A percentile compares a stretch with the other conserved stretches of the same genome.
Evolutionary conservation across 1,284 basidiomycete genomes (phyloP).

Genomic region (Rhizoctonia solani): DNA sequence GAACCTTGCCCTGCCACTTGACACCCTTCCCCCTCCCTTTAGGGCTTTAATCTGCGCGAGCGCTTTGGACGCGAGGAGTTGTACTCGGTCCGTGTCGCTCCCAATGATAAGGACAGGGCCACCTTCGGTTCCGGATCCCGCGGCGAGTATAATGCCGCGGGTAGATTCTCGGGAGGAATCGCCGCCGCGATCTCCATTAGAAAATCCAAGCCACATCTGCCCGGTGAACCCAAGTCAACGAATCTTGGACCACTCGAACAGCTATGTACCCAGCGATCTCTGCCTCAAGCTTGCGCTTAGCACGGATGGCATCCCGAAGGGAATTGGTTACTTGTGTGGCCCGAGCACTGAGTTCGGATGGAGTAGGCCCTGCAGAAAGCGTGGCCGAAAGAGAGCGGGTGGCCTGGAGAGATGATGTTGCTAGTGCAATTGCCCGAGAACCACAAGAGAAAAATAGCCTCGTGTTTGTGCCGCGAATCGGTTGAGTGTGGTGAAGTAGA

Average conservation of each 20-base stretch:
- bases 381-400: constrained; percentile 11
- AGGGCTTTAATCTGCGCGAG: background rate
- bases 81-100: background rate
- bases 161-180: background rate
- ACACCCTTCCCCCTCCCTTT: constrained; percentile 33
- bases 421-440: background rate
- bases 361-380: constrained; percentile 8
- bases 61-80: background rate
- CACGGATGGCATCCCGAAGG: constrained; percentile 24
- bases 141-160: constrained; percentile 10
- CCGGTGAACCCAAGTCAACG: constrained; percentile 6
- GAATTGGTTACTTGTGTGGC: constrained; percentile 18
- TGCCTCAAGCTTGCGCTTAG: constrained; percentile 32
- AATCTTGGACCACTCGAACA: background rate
- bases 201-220: constrained; percentile 29
- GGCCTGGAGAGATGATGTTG: constrained; percentile 6
- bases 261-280: constrained; percentile 23
- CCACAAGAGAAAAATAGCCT: constrained; percentile 24
- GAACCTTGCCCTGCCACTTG: constrained; percentile 32
- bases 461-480: constrained; percentile 33
- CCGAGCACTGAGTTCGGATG: constrained; percentile 7
- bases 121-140: constrained; percentile 11
- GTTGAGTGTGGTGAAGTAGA: constrained; percentile 28
- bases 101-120: constrained; percentile 34
- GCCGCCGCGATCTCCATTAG: constrained; percentile 25